Evolutionary conservation across 345 rosid species (phyloP), one percentile per base, ranked within the genome.

Genomic region (Sonneratia caseolaris): DNA sequence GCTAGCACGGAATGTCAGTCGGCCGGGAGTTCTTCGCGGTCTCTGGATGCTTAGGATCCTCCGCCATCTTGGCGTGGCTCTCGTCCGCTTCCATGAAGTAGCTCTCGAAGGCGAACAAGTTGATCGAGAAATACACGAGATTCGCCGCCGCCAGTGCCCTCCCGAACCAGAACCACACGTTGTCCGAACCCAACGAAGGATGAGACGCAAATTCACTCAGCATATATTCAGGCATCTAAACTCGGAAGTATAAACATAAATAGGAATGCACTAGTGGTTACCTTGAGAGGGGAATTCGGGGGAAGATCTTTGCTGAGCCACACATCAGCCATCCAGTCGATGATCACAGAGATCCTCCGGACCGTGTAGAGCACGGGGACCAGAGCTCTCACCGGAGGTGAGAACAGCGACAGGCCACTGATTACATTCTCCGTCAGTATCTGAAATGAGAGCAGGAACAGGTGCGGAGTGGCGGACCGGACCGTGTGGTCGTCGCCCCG

Each of bases 361-460:
- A 87, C 87, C 0, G 98, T 89, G 68, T 92, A 95, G 55, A 92
- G 81, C 76, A 95, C 24, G 0, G 97, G 99, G 15, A 92, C 97
- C 16, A 92, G 69, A 1, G 94, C 96, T 76, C 96, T 85, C 69
- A 92, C 97, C 2, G 99, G 98, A 0, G 90, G 84, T 9, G 96
- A 95, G 71, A 92, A 90, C 55, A 90, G 76, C 2, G 93, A 87
- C 57, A 92, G 36, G 49, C 98, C 83, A 36, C 91, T 86, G 24
- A 92, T 82, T 9, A 90, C 70, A 73, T 90, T 95, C 81, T 92
- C 97, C 0, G 97, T 85, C 27, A 95, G 87, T 67, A 95, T 92
- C 79, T 95, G 99, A 78, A 87, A 95, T 0, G 97, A 89, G 32
- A 90, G 91, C 78, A 92, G 73, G 84, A 92, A 95, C 79, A 90